phyloP scores from a whole-genome alignment of 257 asterid genomes.

The Solanum chiquidenum region DNA sequence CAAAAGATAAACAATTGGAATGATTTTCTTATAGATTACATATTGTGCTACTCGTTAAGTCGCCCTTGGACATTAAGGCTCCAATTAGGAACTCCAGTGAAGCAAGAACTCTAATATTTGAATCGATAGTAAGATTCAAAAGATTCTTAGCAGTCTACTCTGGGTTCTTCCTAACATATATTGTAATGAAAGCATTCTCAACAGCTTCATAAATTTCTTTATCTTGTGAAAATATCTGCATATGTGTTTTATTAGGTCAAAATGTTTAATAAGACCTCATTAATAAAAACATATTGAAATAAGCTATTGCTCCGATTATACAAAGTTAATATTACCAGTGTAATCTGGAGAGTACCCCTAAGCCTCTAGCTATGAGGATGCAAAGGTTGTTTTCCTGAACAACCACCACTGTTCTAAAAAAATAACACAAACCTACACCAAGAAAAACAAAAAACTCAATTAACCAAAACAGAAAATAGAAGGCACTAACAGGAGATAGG shows the following conservation, averaged over 20 bases:
- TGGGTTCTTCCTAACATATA: slow-evolving; percentile 63
- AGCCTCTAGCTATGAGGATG: too few species aligned
- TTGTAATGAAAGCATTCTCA: slow-evolving; percentile 84
- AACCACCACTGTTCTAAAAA: too few species aligned
- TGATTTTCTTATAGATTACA: slow-evolving; percentile 1
- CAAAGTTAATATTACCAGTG: slow-evolving; percentile 53
- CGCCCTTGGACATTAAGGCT: slow-evolving; percentile 80
- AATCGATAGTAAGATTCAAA: slow-evolving; percentile 68
- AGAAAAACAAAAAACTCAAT: too few species aligned
- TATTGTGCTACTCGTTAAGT: slow-evolving; percentile 64
- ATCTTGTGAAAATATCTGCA: slow-evolving; percentile 88
- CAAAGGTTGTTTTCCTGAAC: too few species aligned
- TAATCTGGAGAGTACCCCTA: too few species aligned
- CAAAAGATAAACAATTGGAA: not conserved
- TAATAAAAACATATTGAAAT: not conserved
- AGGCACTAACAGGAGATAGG: too few species aligned
- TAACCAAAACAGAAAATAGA: too few species aligned
- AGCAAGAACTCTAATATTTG: slow-evolving; percentile 94
- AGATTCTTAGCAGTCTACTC: slow-evolving; percentile 48
- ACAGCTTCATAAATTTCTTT: slow-evolving; percentile 90
- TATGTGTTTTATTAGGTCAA: slow-evolving; percentile 3
- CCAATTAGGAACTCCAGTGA: slow-evolving; percentile 77
- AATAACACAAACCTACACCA: too few species aligned
- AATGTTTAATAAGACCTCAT: not conserved
- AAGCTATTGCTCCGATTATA: not conserved